A percentile compares a stretch with the other conserved stretches of the same genome.
Evolutionary conservation across 495 filamentous ascomycete genomes (phyloP).

Genomic region (Schizothecium vesticola): DNA sequence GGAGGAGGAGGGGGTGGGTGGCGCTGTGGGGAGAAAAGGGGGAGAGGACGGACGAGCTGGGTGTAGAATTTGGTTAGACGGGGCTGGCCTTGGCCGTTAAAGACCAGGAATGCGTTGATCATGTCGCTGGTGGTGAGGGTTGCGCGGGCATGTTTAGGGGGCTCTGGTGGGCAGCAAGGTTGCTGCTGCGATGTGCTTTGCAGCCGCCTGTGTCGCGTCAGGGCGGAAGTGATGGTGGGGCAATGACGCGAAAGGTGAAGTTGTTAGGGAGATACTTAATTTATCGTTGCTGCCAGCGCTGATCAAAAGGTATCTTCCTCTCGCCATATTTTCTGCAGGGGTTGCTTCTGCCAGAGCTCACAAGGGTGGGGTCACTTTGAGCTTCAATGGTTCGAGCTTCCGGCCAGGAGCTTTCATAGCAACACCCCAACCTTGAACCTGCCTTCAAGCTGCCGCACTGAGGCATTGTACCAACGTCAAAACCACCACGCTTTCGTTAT

Average conservation of each 20-base stretch:
- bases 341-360: neutral
- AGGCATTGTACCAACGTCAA: neutral
- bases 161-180: neutral
- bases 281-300: neutral
- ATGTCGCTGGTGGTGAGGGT: constrained; percentile 43
- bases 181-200: neutral
- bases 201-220: neutral
- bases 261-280: neutral
- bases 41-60: constrained; percentile 63
- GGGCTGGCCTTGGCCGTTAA: constrained; percentile 96
- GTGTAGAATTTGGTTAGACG: constrained; percentile 99
- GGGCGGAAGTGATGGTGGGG: neutral
- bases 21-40: constrained; percentile 6
- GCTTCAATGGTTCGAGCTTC: constrained; percentile 3
- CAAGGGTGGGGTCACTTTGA: constrained; percentile 15
- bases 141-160: neutral
- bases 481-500: neutral
- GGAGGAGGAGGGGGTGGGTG: neutral
- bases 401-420: neutral
- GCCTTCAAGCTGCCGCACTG: neutral
- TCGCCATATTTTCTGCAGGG: neutral
- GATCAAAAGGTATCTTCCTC: neutral
- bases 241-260: neutral
- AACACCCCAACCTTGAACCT: neutral
- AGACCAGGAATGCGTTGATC: constrained; percentile 99